Base-by-base conservation (phyloP, 2,329 filamentous ascomycete genomes). In the Eutypella sp. region DNA sequence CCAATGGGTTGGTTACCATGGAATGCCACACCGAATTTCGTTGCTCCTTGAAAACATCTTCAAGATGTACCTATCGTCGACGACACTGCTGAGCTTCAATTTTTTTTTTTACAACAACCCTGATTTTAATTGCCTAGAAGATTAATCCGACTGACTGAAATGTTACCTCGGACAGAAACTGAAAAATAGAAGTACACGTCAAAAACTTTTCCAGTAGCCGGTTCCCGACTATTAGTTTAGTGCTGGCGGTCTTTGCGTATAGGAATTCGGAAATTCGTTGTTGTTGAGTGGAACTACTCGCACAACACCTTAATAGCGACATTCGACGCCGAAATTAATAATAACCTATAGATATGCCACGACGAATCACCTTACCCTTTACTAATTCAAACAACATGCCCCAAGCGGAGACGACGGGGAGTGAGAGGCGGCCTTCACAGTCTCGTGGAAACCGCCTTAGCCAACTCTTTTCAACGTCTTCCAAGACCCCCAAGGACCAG, bases 401-500 rank as follows among this genome's bases (percentile, higher is more conserved):
- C 49, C 64, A 67, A 44, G 60, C 65, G 52, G 76, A 79, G 63
- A 76, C 71, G 67, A 60, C 67, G 52, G 71, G 66, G 57, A 39
- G 20, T 11, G 75, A 81, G 65, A 74, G 79, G 64, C 74, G 79
- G 64, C 71, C 75, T 45, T 84, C 81, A 37, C 73, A 75, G 54
- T 80, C 79, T 58, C 89, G 87, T 68, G 78, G 81, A 64, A 90
- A 84, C 67, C 85, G 87, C 62, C 80, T 95, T 57, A 82, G 82
- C 55, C 85, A 90, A 62, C 81, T 95, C 70, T 95, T 95, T 69
- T 88, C 87, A 48, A 81, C 82, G 43, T 87, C 86, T 42, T 85
- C 87, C 54, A 92, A 90, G 72, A n/a, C n/a, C n/a, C 73, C 79
- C 55, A 90, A 86, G 68, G 76, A 84, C 51, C 76, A 82, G 57